Conservation (phyloP, 75 land plant genomes). For the Sequoia sempervirens region DNA sequence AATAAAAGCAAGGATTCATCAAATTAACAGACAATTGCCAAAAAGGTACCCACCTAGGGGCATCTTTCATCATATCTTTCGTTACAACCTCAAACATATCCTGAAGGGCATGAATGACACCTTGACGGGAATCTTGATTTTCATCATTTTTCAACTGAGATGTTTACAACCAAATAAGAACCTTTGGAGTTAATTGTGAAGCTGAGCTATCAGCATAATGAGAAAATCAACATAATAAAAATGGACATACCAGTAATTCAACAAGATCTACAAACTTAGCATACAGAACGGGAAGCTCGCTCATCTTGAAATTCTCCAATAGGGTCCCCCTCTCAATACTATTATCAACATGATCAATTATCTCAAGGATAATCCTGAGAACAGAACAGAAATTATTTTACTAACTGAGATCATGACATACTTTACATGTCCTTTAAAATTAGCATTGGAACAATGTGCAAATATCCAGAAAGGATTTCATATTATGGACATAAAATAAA, state of each 20-base stretch:
- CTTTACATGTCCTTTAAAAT: no score
- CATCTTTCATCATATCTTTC: slow-evolving; percentile 64
- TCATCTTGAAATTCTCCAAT: slow-evolving; percentile 48
- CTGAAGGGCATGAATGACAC: slow-evolving; percentile 66
- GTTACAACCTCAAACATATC: slow-evolving; percentile 86
- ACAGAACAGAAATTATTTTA: background rate
- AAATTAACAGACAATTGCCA: background rate
- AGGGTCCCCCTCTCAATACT: slow-evolving; percentile 38
- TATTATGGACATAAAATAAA: background rate
- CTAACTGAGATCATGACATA: background rate
- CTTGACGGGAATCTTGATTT: slow-evolving; percentile 19
- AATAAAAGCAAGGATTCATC: background rate
- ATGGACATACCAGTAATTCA: slow-evolving; percentile 43
- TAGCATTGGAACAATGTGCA: no score
- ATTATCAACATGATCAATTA: slow-evolving; percentile 47
- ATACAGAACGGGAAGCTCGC: slow-evolving; percentile 64
- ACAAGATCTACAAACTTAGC: slow-evolving; percentile 69
- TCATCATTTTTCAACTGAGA: slow-evolving; percentile 14
- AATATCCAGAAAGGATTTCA: no score
- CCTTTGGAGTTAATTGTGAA: background rate
- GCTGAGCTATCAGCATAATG: background rate
- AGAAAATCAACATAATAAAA: background rate
- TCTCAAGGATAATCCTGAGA: slow-evolving; percentile 47
- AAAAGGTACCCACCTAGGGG: slow-evolving; percentile 30
- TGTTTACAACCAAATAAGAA: background rate